Base-by-base conservation (phyloP, 176 grass and related monocot species). In the Tillandsia leiboldiana region DNA sequence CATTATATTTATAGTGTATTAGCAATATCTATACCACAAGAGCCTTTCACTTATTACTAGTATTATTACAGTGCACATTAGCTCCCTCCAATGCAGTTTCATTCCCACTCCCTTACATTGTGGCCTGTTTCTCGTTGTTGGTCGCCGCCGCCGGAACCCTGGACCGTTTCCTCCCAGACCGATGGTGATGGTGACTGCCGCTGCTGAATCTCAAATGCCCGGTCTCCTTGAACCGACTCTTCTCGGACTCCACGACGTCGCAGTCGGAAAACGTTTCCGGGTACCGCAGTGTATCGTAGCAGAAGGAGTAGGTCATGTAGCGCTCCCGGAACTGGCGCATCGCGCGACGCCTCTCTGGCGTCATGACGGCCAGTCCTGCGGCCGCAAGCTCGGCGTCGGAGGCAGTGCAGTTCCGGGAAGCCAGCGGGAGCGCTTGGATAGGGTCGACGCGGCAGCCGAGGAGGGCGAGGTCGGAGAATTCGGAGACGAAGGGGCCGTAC, bases 221-320 rank as follows among this genome's bases (percentile, higher is more conserved):
- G 8, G 10, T 87, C 10, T 78, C 83, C 75, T 81, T 84, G 70
- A 96, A 91, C 76, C 75, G 50, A 14, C 50, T 28, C 26, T 75
- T 83, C 80, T 91, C 86, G 15, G 86, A 83, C 49, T 91, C 86
- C 4, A 91, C 67, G 10, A 96, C 15, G 73, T 86, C 81, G 74
- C 92, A 91, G 72, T 96, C 88, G 7, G 86, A 83, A 15, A 89
- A 79, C 8, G 51, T 59, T 49, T 48, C 63, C 2, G 92, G 73
- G 72, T 96, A 96, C 0, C 92, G 78, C 57, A 65, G 54, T 48
- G 22, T 75, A 73, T 96, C 92, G 63, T 96, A 91, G 70, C 92
- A 96, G 51, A 79, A 83, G 2, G 92, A 96, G 70, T 96, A 96
- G 6, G 74, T 90, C 92, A 96, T 96, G 75, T 84, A 80, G 8